These are phyloP conservation scores for Enterocytospora artemiae DNA, from an alignment of 371 early-diverging fungal genomes.

Conservation along the genomic window DNA sequence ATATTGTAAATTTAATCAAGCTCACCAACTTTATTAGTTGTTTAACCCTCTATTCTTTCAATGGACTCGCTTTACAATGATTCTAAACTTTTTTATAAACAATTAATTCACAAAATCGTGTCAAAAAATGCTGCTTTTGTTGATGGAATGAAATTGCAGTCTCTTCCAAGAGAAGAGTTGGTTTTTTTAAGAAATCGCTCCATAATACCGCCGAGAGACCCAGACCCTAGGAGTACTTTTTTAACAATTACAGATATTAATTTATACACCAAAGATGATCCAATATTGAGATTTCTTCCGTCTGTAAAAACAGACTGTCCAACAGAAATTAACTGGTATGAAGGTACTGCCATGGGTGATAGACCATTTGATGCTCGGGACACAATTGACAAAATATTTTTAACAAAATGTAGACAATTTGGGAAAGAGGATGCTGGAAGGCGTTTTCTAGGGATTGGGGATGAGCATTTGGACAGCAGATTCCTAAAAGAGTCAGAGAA, in stretches of 20 bases:
- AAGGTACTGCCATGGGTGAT: slow-evolving; percentile 20
- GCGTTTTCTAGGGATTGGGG: too few species aligned
- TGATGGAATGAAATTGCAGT: too few species aligned
- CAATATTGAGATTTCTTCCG: slow-evolving; percentile 39
- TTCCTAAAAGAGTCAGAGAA: not conserved
- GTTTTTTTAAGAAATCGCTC: not conserved
- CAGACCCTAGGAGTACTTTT: slow-evolving; percentile 15
- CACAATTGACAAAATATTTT: slow-evolving; percentile 2
- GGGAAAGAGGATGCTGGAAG: not conserved
- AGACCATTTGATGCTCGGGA: slow-evolving; percentile 17
- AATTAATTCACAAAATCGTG: too few species aligned
- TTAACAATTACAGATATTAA: slow-evolving; percentile 19
- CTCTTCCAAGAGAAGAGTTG: not conserved
- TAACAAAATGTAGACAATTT: slow-evolving; percentile 4
- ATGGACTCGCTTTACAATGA: too few species aligned
- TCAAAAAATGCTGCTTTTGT: too few species aligned
- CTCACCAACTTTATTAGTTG: too few species aligned
- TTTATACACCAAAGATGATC: slow-evolving; percentile 34
- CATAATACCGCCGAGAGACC: slow-evolving; percentile 38
- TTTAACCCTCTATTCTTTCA: too few species aligned
- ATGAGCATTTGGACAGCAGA: not conserved
- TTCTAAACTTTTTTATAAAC: too few species aligned
- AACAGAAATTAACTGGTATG: slow-evolving; percentile 18
- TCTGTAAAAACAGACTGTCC: not conserved
- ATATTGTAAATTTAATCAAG: too few species aligned